Base-by-base conservation (phyloP, 164 flowering plant species). In the Amborella trichopoda region DNA sequence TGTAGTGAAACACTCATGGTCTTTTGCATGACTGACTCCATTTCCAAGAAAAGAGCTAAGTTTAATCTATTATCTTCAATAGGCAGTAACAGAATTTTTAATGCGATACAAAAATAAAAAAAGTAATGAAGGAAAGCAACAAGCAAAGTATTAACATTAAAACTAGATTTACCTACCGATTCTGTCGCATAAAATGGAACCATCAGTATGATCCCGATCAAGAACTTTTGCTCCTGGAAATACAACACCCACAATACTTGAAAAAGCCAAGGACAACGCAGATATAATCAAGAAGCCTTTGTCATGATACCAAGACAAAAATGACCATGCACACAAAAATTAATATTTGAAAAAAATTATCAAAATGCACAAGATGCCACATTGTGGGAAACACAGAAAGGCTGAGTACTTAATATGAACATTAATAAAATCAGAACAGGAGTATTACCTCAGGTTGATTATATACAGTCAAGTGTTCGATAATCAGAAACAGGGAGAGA, bases 181-280 rank as follows among this genome's bases (percentile, higher is more conserved):
- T 93, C 94, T 28, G 73, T 52, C 10, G 99, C 85, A 73, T 93
- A 93, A 43, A 93, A 95, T 54, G 99, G 99, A 50, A 93, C 99
- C 96, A 93, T 88, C 23, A 93, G 70, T 50, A 91, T 71, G 50
- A 91, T 78, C 33, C 95, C 99, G 54, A 91, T 79, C 48, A 91
- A 54, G 63, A 91, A 91, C 51, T 88, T 87, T 68, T 91, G 99
- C 68, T 87, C 99, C 99, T 88, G 95, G 62, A 80, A 73, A 32
- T 38, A 6, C 11, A 38, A 38, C n/a, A n/a, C n/a, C n/a, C n/a
- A n/a, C n/a, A n/a, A n/a, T n/a, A n/a, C n/a, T n/a, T n/a, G n/a
- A n/a, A n/a, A n/a, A n/a, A n/a, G n/a, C n/a, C n/a, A n/a, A n/a
- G n/a, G n/a, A n/a, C n/a, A n/a, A n/a, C n/a, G n/a, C n/a, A n/a